These are phyloP conservation scores for Pleurotus tuber-regium DNA, from an alignment of 768 basidiomycete species.

Conservation along the genomic window DNA sequence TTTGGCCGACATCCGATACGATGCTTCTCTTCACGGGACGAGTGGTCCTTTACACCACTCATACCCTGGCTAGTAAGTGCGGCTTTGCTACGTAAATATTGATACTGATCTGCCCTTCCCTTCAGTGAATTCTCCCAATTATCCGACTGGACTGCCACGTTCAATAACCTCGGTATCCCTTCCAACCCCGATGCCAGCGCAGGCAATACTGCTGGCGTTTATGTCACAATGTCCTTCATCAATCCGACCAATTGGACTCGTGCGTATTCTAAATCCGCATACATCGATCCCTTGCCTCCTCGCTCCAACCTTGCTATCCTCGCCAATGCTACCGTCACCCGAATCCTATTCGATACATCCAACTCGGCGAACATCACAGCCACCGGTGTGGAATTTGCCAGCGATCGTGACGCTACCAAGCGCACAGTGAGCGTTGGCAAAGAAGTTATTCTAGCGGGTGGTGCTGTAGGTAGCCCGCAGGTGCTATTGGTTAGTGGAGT, in stretches of 20 bases:
- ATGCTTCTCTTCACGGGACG: constrained; percentile 46
- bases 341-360: constrained; percentile 37
- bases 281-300: constrained; percentile 59
- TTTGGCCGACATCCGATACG: constrained; percentile 43
- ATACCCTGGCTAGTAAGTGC: constrained; percentile 51
- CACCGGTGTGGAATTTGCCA: constrained; percentile 48
- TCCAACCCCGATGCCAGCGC: constrained; percentile 39
- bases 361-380: constrained; percentile 34
- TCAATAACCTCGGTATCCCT: constrained; percentile 42
- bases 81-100: background rate
- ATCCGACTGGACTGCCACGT: constrained; percentile 54
- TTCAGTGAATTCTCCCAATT: constrained; percentile 47
- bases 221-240: constrained; percentile 56
- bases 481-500: constrained; percentile 53
- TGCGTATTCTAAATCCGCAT: constrained; percentile 62
- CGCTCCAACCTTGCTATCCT: constrained; percentile 59
- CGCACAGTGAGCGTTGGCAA: constrained; percentile 52
- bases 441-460: constrained; percentile 56
- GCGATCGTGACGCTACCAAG: constrained; percentile 23
- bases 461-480: constrained; percentile 48
- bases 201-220: constrained; percentile 47
- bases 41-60: constrained; percentile 40
- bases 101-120: constrained; percentile 4
- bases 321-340: constrained; percentile 52
- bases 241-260: constrained; percentile 64